These are phyloP conservation scores for Cucurbita moschata DNA, from an alignment of 306 rosid species.

Conservation along the genomic window DNA sequence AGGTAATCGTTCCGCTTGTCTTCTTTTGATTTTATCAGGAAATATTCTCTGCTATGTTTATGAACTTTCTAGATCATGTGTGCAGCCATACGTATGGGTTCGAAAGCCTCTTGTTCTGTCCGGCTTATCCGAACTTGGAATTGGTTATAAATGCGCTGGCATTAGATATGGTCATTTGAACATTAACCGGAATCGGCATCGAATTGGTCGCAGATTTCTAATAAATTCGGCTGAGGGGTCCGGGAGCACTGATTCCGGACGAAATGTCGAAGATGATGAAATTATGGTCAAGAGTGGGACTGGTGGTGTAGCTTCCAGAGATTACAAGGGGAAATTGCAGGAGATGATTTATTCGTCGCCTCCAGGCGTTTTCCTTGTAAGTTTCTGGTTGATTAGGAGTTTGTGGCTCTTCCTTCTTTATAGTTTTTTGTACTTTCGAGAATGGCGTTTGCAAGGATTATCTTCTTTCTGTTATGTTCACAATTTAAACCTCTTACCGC, in stretches of 20 bases:
- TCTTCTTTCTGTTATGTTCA: background rate
- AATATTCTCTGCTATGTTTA: background rate
- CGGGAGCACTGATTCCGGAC: constrained; percentile 6
- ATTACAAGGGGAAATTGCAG: constrained; percentile 17
- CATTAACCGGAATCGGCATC: constrained; percentile 1
- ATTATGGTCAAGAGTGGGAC: constrained; percentile 2
- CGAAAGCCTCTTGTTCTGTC: constrained; percentile 12
- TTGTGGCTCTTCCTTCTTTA: background rate
- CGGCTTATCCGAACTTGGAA: constrained; percentile 5
- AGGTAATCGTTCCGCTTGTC: constrained; percentile 11
- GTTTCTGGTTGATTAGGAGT: background rate
- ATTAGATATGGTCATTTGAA: background rate
- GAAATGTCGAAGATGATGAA: constrained; percentile 6
- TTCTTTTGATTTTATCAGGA: background rate
- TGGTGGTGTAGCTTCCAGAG: constrained; percentile 4
- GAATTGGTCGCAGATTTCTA: background rate
- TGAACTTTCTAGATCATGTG: background rate
- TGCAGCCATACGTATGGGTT: constrained; percentile 20
- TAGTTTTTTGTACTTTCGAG: background rate
- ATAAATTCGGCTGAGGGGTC: constrained; percentile 21
- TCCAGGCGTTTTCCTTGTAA: constrained; percentile 24
- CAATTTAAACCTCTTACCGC: background rate
- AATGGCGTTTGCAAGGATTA: background rate
- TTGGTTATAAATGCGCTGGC: constrained; percentile 7
- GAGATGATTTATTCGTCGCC: constrained; percentile 19